Percentiles rank a stretch among this genome's conserved stretches.
phyloP scores from a whole-genome alignment of 2,329 filamentous ascomycete species.

The Podosphaera aphanis region DNA sequence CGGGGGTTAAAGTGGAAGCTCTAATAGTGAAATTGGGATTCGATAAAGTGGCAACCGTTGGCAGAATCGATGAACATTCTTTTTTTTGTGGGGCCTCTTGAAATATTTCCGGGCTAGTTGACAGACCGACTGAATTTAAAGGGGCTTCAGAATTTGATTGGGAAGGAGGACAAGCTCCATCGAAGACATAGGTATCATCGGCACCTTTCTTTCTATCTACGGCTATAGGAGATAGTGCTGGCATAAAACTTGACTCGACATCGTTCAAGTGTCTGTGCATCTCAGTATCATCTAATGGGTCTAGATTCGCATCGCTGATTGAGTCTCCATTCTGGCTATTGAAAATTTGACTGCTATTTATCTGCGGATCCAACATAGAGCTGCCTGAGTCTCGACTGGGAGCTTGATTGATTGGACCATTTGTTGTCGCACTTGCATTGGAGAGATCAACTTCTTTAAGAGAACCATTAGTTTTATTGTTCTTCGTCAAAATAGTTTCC shows the following conservation, averaged over 20 bases:
- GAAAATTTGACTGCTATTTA: slow-evolving; percentile 13
- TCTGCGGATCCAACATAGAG: slow-evolving; percentile 7
- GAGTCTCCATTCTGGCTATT: slow-evolving; percentile 9
- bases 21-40: too few relatives aligned
- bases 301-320: slow-evolving; percentile 8
- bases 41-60: too few relatives aligned
- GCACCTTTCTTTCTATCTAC: slow-evolving; percentile 21
- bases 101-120: neutral
- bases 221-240: slow-evolving; percentile 30
- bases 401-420: too few relatives aligned
- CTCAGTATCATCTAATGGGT: slow-evolving; percentile 14
- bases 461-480: too few relatives aligned
- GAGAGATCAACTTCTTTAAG: too few relatives aligned
- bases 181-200: slow-evolving; percentile 38
- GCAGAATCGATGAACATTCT: too few relatives aligned
- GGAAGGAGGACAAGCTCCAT: slow-evolving; percentile 14
- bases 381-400: slow-evolving; percentile 5
- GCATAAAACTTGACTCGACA: slow-evolving; percentile 41
- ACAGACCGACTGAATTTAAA: too few relatives aligned
- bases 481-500: too few relatives aligned
- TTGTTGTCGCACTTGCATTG: too few relatives aligned
- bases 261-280: slow-evolving; percentile 29
- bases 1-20: too few relatives aligned
- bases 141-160: neutral
- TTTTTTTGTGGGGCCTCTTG: neutral